Evolutionary conservation across 805 yeast species (phyloP), one percentile per base, ranked within the genome.

Genomic region (Ogataea methylovora): DNA sequence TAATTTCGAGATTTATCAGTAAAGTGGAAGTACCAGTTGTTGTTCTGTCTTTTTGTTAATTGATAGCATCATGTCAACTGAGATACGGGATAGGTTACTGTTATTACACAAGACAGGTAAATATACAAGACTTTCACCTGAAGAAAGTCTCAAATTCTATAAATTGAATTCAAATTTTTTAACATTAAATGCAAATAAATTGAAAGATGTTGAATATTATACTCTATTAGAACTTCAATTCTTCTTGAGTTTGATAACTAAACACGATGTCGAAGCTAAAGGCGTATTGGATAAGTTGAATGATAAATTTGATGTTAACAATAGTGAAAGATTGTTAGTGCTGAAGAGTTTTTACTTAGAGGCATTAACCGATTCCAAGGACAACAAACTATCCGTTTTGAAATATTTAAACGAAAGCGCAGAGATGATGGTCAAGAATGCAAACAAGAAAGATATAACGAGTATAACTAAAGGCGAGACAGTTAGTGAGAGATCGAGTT

Each of bases 181-280:
- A 20, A 34, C 33, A 20, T 19, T 55, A 52, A 18, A 6, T 15
- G 8, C 15, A 12, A 18, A 18, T 15, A 23, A 44, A 35, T 28
- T 68, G 45, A 25, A 33, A n/a, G 67, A 74, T n/a, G 56, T 69
- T 33, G 74, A 70, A 35, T 54, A 59, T 24, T 78, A 70, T 51
- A 65, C 71, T 7, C 54, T 88, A 21, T 63, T 78, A 43, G 94
- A 85, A 52, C 68, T 85, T 47, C 77, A 82, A 33, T 84, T 85
- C 54, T 75, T 73, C 48, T 63, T 87, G 13, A 61, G 79, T 5
- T 55, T 88, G 24, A 54, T 69, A 36, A 61, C 81, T n/a, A 65
- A 73, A 33, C 69, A 76, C 37, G 95, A 85, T 49, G 58, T 65
- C 3, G 86, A 78, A 41, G 95, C 96, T 9, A 73, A 79, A 44